Base-by-base conservation (phyloP, 2,329 filamentous ascomycete species). In the Aureobasidium leucospermi region DNA sequence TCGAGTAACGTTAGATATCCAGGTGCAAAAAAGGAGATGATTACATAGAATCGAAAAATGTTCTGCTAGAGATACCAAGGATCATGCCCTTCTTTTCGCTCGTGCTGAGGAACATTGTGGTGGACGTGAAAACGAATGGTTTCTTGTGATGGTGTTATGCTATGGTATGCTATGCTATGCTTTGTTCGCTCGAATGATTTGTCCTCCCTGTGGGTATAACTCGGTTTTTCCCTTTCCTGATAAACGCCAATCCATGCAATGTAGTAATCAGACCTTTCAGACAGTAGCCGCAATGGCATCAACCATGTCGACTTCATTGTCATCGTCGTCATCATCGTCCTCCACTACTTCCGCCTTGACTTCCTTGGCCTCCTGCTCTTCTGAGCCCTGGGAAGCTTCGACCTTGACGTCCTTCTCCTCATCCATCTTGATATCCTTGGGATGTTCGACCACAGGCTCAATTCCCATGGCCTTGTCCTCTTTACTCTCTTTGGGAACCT, bases 241-340 rank as follows among this genome's bases (percentile, higher is more conserved):
- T 13, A 31, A 41, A 52, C 48, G 48, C 48, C 48, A 11, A 39
- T 23, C 47, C 34, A 52, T 52, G 36, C 34, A 28, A 15, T 16
- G 7, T 9, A 10, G 31, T 23, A 15, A 34, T 6, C 4, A 41
- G 15, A 19, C 6, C 6, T n/a, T 6, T 55, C 29, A 55, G 28
- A 55, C 38, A 29, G 51, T 42, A 19, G 51, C 51, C 2, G 38
- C 51, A 34, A 55, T 55, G 28, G 51, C 51, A 23, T 55, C 51
- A 6, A 55, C 28, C 51, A 55, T 55, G 3, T 55, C 51, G 6
- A 55, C 29, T 10, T 55, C 51, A 19, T 43, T 38, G 38, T 43
- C 51, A 3, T 55, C 51, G n/a, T 43, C 36, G 11, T 41, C 49
- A 42, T 42, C 42, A 23, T 28, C 16, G 1, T 23, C 38, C 2